Percentiles rank a stretch among this genome's conserved stretches.
These are phyloP conservation scores for Berberis thunbergii DNA, from an alignment of 164 flowering plant genomes.

Conservation along the genomic window DNA sequence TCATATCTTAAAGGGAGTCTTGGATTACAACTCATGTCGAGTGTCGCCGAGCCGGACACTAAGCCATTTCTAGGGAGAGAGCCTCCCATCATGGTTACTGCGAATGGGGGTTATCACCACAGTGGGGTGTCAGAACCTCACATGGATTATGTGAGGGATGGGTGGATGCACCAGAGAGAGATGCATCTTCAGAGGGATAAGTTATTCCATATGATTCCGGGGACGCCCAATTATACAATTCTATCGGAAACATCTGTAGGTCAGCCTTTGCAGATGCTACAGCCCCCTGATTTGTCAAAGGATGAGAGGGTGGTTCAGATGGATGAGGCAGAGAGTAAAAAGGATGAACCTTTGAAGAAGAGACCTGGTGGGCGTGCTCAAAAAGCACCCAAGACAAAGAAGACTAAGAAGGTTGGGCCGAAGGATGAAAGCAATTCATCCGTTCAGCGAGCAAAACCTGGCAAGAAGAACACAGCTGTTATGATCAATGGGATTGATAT, in stretches of 20 bases:
- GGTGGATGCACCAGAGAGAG: slow-evolving; percentile 38
- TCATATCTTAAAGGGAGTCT: slow-evolving; percentile 41
- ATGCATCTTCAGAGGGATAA: slow-evolving; percentile 26
- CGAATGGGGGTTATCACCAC: slow-evolving; percentile 43
- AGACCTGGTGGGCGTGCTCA: slow-evolving; percentile 25
- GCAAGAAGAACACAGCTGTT: slow-evolving; percentile 48
- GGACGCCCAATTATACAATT: slow-evolving; percentile 28
- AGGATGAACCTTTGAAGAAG: slow-evolving; percentile 43
- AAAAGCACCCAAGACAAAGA: slow-evolving; percentile 51
- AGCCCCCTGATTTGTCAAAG: slow-evolving; percentile 29
- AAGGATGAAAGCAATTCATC: slow-evolving; percentile 34
- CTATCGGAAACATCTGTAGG: slow-evolving; percentile 38
- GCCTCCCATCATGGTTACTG: slow-evolving; percentile 29
- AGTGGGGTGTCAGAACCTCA: slow-evolving; percentile 35
- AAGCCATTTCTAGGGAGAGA: slow-evolving; percentile 46
- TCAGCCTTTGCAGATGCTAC: slow-evolving; percentile 43
- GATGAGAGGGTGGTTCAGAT: slow-evolving; percentile 22
- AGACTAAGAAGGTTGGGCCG: slow-evolving; percentile 33
- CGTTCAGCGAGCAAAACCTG: slow-evolving; percentile 37
- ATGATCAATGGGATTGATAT: slow-evolving; percentile 69
- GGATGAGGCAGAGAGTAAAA: slow-evolving; percentile 33
- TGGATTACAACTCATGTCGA: slow-evolving; percentile 63
- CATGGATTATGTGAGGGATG: slow-evolving; percentile 44
- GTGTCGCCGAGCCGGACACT: slow-evolving; percentile 38
- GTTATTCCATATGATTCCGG: slow-evolving; percentile 37